A percentile compares a stretch with the other conserved stretches of the same genome.
Conservation (phyloP, 2,329 filamentous ascomycete genomes). For the Geosmithia morbida region DNA sequence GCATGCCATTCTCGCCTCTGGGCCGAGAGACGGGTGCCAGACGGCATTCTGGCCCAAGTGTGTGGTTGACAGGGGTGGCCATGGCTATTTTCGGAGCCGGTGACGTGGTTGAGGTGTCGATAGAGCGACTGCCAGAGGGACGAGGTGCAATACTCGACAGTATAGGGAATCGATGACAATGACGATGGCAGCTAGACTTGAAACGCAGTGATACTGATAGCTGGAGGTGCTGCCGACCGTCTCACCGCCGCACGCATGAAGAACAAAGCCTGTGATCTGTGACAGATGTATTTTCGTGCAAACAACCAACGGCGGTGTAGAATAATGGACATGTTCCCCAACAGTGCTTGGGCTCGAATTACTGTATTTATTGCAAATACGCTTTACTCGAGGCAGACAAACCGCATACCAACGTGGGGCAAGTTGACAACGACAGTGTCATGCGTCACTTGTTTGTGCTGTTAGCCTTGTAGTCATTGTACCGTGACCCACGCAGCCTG, state of each 20-base stretch:
- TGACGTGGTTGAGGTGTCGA: not conserved
- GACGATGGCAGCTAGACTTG: not conserved
- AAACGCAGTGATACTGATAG: not conserved
- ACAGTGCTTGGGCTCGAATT: not conserved
- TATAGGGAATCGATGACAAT: not conserved
- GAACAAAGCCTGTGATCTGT: not conserved
- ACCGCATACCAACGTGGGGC: not conserved
- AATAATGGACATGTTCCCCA: not conserved
- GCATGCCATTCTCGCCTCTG: conserved; percentile 30
- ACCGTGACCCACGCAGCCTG: not conserved
- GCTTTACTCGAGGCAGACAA: not conserved
- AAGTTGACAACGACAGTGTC: not conserved
- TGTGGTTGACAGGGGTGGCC: conserved; percentile 25
- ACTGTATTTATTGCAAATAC: not conserved
- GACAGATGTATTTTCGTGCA: not conserved
- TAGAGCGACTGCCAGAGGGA: not conserved
- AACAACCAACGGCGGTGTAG: not conserved
- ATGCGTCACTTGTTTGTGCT: not conserved
- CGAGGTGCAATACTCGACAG: not conserved
- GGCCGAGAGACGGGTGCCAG: conserved; percentile 29
- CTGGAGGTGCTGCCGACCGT: not conserved
- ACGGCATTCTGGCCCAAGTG: conserved; percentile 44
- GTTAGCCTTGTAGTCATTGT: not conserved
- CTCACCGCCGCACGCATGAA: not conserved
- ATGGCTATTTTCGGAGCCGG: not conserved